phyloP scores from a whole-genome alignment of 768 basidiomycete species.

The Holtermannia corniformis region DNA sequence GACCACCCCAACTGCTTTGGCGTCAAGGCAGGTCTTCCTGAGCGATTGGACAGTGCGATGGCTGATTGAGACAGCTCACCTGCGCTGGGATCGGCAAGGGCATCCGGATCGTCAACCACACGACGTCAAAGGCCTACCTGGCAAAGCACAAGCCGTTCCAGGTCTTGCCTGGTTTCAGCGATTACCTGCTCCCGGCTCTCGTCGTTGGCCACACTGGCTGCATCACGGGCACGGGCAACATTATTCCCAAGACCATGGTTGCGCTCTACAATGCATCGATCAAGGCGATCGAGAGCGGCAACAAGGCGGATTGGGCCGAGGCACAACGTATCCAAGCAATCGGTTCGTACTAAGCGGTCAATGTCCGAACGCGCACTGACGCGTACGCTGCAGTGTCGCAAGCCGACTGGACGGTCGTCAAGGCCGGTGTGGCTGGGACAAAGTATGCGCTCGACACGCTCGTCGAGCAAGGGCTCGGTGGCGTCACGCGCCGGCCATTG shows the following conservation, averaged over 20 bases:
- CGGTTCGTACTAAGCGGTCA: slow-evolving; percentile 12
- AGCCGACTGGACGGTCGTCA: slow-evolving; percentile 42
- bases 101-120: slow-evolving; percentile 58
- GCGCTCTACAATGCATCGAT: slow-evolving; percentile 38
- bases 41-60: background rate
- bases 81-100: slow-evolving; percentile 79
- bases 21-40: slow-evolving; percentile 44
- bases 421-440: slow-evolving; percentile 40
- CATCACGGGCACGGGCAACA: slow-evolving; percentile 50
- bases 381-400: slow-evolving; percentile 22
- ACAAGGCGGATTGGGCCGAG: slow-evolving; percentile 28
- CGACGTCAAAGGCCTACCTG: slow-evolving; percentile 37
- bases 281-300: slow-evolving; percentile 36
- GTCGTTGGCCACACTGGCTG: slow-evolving; percentile 55
- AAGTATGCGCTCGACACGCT: slow-evolving; percentile 41
- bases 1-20: slow-evolving; percentile 78
- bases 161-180: slow-evolving; percentile 66
- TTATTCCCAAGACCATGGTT: slow-evolving; percentile 44
- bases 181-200: slow-evolving; percentile 56
- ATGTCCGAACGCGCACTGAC: background rate
- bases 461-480: slow-evolving; percentile 39
- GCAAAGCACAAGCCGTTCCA: slow-evolving; percentile 32
- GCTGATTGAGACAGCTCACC: slow-evolving; percentile 50
- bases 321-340: slow-evolving; percentile 41
- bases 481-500: slow-evolving; percentile 36